Evolutionary conservation across 108 stramenopile species (phyloP).

Genomic region (Pseudonitzschia multiseries): DNA sequence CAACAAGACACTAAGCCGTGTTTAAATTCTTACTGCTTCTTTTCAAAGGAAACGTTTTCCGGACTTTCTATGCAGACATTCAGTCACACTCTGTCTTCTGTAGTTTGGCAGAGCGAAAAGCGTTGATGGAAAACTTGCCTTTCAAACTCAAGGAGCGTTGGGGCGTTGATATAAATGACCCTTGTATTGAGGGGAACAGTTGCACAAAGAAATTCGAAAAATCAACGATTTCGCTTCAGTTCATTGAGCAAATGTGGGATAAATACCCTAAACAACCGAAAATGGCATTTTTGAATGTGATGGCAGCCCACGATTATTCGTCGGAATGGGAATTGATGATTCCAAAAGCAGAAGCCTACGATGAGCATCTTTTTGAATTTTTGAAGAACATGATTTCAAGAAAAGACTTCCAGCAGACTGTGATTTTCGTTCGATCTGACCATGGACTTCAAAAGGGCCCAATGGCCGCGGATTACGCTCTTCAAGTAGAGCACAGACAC

Average conservation of each 20-base stretch:
- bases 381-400: constrained; percentile 33
- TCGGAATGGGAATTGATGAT: constrained; percentile 31
- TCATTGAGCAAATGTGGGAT: constrained; percentile 47
- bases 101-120: constrained; percentile 31
- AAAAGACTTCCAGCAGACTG: constrained; percentile 33
- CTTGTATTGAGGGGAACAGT: constrained; percentile 39
- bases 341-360: constrained; percentile 45
- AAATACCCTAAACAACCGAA: constrained; percentile 39
- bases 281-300: constrained; percentile 55
- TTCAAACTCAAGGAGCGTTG: constrained; percentile 16
- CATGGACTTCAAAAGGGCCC: constrained; percentile 56
- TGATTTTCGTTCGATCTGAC: constrained; percentile 50
- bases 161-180: constrained; percentile 22
- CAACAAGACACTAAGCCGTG: neutral
- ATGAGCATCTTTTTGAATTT: constrained; percentile 32
- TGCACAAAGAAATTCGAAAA: constrained; percentile 14
- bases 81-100: constrained; percentile 42
- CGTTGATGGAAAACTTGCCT: neutral
- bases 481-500: constrained; percentile 51
- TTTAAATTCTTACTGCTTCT: neutral
- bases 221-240: constrained; percentile 35
- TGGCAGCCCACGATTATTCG: constrained; percentile 57
- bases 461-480: constrained; percentile 38
- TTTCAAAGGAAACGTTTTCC: constrained; percentile 30
- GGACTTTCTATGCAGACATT: constrained; percentile 35